phyloP scores from a whole-genome alignment of 768 basidiomycete species.

The Hemileccinum impolitum region DNA sequence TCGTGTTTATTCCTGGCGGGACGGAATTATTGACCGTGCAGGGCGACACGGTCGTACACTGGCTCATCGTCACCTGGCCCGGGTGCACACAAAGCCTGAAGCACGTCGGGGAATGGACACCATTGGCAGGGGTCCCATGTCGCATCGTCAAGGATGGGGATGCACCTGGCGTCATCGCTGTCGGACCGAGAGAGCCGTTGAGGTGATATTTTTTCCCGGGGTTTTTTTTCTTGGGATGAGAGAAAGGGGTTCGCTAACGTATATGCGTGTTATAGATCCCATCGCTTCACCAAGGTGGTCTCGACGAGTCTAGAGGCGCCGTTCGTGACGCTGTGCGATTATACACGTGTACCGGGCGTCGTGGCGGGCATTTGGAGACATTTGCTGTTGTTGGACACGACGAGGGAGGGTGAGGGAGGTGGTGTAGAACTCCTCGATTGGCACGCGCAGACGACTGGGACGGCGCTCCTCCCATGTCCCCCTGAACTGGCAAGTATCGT shows the following conservation, averaged over 20 bases:
- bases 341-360: slow-evolving; percentile 21
- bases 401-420: slow-evolving; percentile 10
- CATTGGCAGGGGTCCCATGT: slow-evolving; percentile 15
- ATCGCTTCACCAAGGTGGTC: slow-evolving; percentile 17
- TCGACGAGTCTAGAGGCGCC: slow-evolving; percentile 21
- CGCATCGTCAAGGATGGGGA: slow-evolving; percentile 20
- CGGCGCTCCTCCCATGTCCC: slow-evolving; percentile 21
- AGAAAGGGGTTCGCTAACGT: not conserved
- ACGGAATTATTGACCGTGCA: slow-evolving; percentile 28
- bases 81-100: slow-evolving; percentile 14
- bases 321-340: slow-evolving; percentile 21
- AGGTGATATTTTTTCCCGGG: not conserved
- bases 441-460: slow-evolving; percentile 22
- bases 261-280: slow-evolving; percentile 3
- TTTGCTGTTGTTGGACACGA: slow-evolving; percentile 25
- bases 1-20: slow-evolving; percentile 25
- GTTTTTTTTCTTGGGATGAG: not conserved
- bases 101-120: slow-evolving; percentile 18
- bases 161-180: slow-evolving; percentile 16
- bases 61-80: slow-evolving; percentile 19
- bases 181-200: slow-evolving; percentile 15
- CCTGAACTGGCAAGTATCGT: slow-evolving; percentile 19
- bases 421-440: slow-evolving; percentile 30
- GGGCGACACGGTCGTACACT: slow-evolving; percentile 20
- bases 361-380: slow-evolving; percentile 23